A percentile compares a stretch with the other conserved stretches of the same genome.
These are phyloP conservation scores for Colletotrichum chlorophyti DNA, from an alignment of 2,329 filamentous ascomycete genomes.

Conservation along the genomic window DNA sequence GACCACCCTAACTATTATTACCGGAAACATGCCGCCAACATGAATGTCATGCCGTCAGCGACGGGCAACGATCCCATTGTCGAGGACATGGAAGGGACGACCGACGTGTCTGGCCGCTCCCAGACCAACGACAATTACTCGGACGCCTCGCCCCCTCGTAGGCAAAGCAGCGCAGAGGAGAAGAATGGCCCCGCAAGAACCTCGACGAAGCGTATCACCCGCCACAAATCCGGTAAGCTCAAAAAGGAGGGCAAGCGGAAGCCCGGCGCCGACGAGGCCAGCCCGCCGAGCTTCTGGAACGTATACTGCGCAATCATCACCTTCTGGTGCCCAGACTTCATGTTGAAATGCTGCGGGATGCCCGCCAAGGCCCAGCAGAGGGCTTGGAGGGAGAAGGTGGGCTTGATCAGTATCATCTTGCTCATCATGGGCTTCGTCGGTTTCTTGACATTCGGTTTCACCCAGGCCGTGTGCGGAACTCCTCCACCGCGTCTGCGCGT, in stretches of 20 bases:
- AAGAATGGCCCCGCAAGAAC: constrained; percentile 43
- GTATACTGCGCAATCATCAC: constrained; percentile 94
- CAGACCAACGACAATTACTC: constrained; percentile 52
- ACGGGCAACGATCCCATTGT: constrained; percentile 90
- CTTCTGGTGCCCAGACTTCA: constrained; percentile 89
- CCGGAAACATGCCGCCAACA: constrained; percentile 90
- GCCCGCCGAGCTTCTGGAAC: constrained; percentile 90
- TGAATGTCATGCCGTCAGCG: constrained; percentile 87
- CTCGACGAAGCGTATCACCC: constrained; percentile 45
- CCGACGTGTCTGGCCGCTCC: constrained; percentile 53
- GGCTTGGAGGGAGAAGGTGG: constrained; percentile 98
- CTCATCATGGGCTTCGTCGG: constrained; percentile 88
- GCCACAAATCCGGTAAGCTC: constrained; percentile 65
- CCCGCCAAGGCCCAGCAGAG: constrained; percentile 84
- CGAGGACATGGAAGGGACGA: constrained; percentile 76
- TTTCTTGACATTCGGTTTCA: constrained; percentile 97
- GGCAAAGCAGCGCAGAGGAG: constrained; percentile 40
- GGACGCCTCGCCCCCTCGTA: constrained; percentile 44
- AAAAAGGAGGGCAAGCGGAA: constrained; percentile 66
- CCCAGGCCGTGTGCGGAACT: constrained; percentile 79
- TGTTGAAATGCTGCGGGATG: constrained; percentile 87
- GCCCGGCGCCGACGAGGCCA: constrained; percentile 67
- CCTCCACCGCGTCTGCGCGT: constrained; percentile 77
- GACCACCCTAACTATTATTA: constrained; percentile 97
- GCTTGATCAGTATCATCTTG: constrained; percentile 91